phyloP scores from a whole-genome alignment of 352 stramenopile species.

The Elongisporangium prolatum region DNA sequence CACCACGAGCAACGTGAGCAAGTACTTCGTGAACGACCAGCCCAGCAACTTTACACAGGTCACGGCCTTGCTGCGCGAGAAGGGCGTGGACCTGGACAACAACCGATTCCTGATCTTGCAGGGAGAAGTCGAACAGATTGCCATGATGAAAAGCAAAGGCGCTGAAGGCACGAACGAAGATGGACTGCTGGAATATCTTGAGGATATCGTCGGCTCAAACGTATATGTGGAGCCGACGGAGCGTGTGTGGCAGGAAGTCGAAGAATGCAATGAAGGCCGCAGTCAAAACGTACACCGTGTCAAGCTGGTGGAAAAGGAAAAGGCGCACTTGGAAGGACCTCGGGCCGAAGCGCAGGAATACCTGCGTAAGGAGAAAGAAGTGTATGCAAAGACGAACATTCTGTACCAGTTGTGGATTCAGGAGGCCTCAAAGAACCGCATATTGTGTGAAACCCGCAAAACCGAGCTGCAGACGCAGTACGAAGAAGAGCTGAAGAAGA shows the following conservation, averaged over 20 bases:
- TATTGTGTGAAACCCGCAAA: constrained; percentile 55
- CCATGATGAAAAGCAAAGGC: constrained; percentile 99
- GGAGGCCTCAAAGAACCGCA: constrained; percentile 73
- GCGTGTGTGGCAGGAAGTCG: constrained; percentile 90
- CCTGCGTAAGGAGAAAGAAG: constrained; percentile 93
- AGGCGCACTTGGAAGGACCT: constrained; percentile 91
- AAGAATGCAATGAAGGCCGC: constrained; percentile 89
- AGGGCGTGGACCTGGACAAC: constrained; percentile 99
- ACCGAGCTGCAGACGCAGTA: constrained; percentile 73
- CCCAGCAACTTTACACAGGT: constrained; percentile 94
- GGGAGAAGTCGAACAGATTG: constrained; percentile 96
- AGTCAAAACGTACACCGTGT: constrained; percentile 97
- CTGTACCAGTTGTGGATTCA: constrained; percentile 94
- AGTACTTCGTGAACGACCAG: constrained; percentile 96
- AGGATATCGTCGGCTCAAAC: constrained; percentile 99
- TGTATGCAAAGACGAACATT: constrained; percentile 96
- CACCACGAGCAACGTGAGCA: constrained; percentile 93
- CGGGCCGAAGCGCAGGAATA: constrained; percentile 95
- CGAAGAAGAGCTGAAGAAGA: constrained; percentile 60
- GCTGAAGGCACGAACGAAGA: constrained; percentile 91
- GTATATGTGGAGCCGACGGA: constrained; percentile 97
- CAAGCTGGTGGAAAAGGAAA: constrained; percentile 98
- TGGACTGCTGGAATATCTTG: constrained; percentile 98
- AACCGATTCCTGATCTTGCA: constrained; percentile 99
- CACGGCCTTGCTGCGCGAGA: constrained; percentile 89